Percentiles rank a stretch among this genome's conserved stretches.
phyloP scores from a whole-genome alignment of 2,329 filamentous ascomycete genomes.

The Zasmidium angulare region DNA sequence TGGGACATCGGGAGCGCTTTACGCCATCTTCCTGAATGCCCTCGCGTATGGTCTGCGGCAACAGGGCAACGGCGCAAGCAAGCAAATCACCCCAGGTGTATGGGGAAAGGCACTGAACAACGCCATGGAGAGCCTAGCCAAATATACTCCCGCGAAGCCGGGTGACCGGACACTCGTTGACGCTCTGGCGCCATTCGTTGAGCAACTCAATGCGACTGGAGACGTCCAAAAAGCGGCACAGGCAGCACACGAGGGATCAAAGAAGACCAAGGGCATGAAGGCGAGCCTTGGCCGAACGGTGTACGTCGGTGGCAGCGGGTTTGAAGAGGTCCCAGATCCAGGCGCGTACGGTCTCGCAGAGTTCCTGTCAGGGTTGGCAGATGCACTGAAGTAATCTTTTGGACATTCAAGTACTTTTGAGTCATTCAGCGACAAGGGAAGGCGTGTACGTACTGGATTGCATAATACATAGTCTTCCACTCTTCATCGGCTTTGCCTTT shows the following conservation, averaged over 20 bases:
- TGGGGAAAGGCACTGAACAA: constrained; percentile 70
- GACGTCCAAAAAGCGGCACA: constrained; percentile 71
- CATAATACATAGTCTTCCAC: constrained; percentile 2
- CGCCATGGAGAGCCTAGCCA: constrained; percentile 69
- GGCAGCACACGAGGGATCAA: constrained; percentile 72
- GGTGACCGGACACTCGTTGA: constrained; percentile 92
- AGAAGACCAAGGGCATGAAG: constrained; percentile 87
- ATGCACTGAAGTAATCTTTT: constrained; percentile 41
- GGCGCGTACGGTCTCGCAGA: constrained; percentile 76
- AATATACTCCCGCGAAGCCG: constrained; percentile 84
- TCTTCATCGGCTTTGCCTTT: neutral
- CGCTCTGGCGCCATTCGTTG: constrained; percentile 83
- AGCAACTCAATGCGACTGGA: constrained; percentile 64
- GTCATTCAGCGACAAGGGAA: constrained; percentile 8
- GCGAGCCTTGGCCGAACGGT: constrained; percentile 82
- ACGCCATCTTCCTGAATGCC: constrained; percentile 87
- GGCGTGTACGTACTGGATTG: neutral
- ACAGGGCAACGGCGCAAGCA: constrained; percentile 45
- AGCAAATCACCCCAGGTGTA: constrained; percentile 42
- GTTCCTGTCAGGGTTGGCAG: constrained; percentile 77
- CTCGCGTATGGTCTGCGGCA: constrained; percentile 67
- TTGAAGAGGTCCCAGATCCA: constrained; percentile 71
- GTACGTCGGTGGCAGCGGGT: constrained; percentile 76
- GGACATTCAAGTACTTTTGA: neutral
- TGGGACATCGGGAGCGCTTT: constrained; percentile 73